Conservation (phyloP, 2,329 filamentous ascomycete genomes). For the Trichophyton verrucosum region DNA sequence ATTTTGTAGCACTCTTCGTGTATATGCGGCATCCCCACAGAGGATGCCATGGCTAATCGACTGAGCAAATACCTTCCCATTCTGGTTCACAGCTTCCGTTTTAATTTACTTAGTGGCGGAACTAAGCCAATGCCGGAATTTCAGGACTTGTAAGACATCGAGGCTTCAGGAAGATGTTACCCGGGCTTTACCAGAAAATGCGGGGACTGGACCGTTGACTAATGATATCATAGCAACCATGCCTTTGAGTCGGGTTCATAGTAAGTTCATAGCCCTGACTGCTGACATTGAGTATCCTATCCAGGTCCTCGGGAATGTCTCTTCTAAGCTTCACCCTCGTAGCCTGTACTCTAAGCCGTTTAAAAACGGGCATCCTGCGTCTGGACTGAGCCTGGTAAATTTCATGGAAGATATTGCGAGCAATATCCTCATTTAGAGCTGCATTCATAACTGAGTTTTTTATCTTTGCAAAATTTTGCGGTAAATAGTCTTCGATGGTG, state of each 20-base stretch:
- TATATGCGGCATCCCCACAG: no score
- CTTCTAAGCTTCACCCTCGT: neutral
- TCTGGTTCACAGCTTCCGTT: no score
- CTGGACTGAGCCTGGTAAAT: neutral
- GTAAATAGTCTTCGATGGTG: neutral
- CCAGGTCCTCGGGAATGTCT: neutral
- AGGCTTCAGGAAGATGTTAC: no score
- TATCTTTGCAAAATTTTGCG: neutral
- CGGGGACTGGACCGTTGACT: neutral
- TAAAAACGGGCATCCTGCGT: neutral
- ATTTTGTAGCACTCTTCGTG: no score
- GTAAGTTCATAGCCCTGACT: neutral
- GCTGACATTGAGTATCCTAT: neutral
- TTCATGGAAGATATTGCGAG: constrained; percentile 3
- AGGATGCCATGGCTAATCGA: no score
- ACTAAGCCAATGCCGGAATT: no score
- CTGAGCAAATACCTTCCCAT: no score
- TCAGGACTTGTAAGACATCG: no score
- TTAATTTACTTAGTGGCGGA: no score
- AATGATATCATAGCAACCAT: neutral
- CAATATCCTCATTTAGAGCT: neutral
- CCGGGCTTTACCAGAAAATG: no score
- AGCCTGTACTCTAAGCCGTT: neutral
- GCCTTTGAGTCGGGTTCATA: neutral
- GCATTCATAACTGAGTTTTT: neutral